phyloP scores from a whole-genome alignment of 805 yeast species.

The Debaryomyces prosopidis region DNA sequence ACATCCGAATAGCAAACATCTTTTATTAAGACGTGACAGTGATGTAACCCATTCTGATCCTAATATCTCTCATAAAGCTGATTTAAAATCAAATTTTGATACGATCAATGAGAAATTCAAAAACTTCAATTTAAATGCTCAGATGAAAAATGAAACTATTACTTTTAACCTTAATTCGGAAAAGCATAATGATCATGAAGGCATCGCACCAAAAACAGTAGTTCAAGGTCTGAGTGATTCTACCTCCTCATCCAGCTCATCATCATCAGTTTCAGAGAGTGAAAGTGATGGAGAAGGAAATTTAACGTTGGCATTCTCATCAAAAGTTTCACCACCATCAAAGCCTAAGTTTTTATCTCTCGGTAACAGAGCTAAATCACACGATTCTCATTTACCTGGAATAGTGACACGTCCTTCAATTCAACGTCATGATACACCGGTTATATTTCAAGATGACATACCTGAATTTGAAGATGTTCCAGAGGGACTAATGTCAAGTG shows the following conservation, averaged over 20 bases:
- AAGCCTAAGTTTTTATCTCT: conserved; percentile 36
- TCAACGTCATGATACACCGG: conserved; percentile 26
- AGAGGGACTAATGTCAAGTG: conserved; percentile 32
- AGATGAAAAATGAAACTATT: conserved; percentile 28
- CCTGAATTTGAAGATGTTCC: conserved; percentile 46
- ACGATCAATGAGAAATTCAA: conserved; percentile 34
- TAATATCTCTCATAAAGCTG: background rate
- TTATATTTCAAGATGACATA: conserved; percentile 28
- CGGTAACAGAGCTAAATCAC: conserved; percentile 38
- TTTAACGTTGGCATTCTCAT: conserved; percentile 45
- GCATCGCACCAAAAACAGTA: conserved; percentile 18
- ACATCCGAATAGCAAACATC: background rate
- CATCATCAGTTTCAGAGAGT: conserved; percentile 12
- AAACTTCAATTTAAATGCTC: conserved; percentile 34
- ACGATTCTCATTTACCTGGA: conserved; percentile 41
- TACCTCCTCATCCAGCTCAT: conserved; percentile 14
- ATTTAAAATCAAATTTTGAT: conserved; percentile 7
- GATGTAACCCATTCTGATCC: conserved; percentile 12
- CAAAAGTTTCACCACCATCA: conserved; percentile 34
- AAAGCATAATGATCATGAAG: conserved; percentile 15
- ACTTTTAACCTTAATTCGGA: conserved; percentile 1
- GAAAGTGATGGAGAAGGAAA: conserved; percentile 42
- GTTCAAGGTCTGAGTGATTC: background rate
- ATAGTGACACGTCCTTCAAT: conserved; percentile 15
- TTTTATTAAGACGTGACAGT: background rate